phyloP scores from a whole-genome alignment of 306 rosid genomes.

The Abrus precatorius region DNA sequence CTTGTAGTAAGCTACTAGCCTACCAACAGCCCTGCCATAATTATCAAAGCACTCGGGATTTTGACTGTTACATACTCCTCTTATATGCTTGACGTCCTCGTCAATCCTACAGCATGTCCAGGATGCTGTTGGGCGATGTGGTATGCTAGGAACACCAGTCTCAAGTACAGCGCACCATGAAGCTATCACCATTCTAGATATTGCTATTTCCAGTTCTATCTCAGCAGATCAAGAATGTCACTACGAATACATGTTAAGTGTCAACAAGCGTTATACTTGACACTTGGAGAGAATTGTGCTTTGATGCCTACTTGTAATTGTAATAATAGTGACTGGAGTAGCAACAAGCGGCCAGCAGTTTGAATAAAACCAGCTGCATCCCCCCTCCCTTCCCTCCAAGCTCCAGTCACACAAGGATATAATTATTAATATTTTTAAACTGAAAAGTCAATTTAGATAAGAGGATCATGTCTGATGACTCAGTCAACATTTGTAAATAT shows the following conservation, averaged over 20 bases:
- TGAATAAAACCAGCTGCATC: not conserved
- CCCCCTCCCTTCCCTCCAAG: not conserved
- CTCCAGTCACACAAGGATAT: not conserved
- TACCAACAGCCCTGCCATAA: constrained; percentile 4
- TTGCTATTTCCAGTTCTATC: constrained; percentile 15
- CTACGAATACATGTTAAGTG: constrained; percentile 7
- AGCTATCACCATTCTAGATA: not conserved
- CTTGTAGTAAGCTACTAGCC: not conserved
- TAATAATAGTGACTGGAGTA: not conserved
- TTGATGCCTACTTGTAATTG: not conserved
- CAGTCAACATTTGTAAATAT: not conserved
- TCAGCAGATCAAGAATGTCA: not conserved
- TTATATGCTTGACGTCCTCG: not conserved
- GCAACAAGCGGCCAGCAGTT: not conserved
- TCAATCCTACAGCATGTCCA: constrained; percentile 26
- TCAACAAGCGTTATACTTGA: not conserved
- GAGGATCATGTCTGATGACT: not conserved
- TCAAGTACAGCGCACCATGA: not conserved
- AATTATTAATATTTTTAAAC: not conserved
- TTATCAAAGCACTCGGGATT: not conserved
- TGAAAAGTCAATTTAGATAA: not conserved
- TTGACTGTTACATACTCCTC: not conserved
- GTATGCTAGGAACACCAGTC: not conserved
- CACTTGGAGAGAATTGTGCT: not conserved
- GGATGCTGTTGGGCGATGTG: constrained; percentile 1